These are phyloP conservation scores for Colletotrichum endophyticum DNA, from an alignment of 2,329 filamentous ascomycete species.

Conservation along the genomic window DNA sequence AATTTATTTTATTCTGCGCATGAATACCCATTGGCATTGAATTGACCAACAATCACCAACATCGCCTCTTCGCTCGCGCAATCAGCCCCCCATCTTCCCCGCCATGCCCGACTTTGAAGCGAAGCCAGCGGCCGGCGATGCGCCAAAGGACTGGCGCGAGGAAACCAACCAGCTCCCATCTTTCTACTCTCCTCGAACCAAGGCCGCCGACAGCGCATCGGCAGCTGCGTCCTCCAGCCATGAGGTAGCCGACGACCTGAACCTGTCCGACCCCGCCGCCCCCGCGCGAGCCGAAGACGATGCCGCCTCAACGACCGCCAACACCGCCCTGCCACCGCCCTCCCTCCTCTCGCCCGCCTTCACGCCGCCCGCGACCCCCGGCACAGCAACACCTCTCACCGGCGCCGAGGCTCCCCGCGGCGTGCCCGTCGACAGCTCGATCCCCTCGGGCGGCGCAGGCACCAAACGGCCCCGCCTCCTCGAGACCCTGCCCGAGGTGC, in stretches of 20 bases:
- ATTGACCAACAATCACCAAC: background rate
- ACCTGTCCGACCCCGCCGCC: slow-evolving; percentile 16
- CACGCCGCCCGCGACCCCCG: slow-evolving; percentile 72
- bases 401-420: slow-evolving; percentile 49
- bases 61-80: background rate
- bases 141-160: slow-evolving; percentile 29
- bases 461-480: slow-evolving; percentile 74
- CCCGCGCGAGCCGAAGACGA: slow-evolving; percentile 9
- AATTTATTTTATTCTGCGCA: background rate
- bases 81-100: background rate
- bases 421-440: slow-evolving; percentile 64
- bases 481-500: slow-evolving; percentile 79
- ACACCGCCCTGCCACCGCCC: slow-evolving; percentile 49
- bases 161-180: slow-evolving; percentile 45
- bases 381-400: slow-evolving; percentile 55
- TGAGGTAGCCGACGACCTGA: slow-evolving; percentile 12
- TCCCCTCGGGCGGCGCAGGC: slow-evolving; percentile 63
- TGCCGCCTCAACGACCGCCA: slow-evolving; percentile 13
- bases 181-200: slow-evolving; percentile 50
- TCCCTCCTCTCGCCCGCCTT: slow-evolving; percentile 89
- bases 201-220: slow-evolving; percentile 23
- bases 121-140: slow-evolving; percentile 19
- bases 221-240: slow-evolving; percentile 20
- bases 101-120: slow-evolving; percentile 27
- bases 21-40: background rate